These are phyloP conservation scores for Apocynum venetum DNA, from an alignment of 257 asterid genomes.

Conservation along the genomic window DNA sequence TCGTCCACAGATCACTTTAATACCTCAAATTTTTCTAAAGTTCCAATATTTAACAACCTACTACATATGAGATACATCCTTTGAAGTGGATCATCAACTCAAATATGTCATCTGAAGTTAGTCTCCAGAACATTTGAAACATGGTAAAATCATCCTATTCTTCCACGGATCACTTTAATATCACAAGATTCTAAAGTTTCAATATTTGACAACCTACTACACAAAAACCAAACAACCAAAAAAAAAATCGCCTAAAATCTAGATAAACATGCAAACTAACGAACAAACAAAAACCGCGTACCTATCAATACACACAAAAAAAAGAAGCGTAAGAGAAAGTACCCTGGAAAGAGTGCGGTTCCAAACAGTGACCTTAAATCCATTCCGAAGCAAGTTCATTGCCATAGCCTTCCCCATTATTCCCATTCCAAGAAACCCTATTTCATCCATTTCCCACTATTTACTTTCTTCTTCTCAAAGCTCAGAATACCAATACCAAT, in stretches of 20 bases:
- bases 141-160: neutral
- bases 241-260: neutral
- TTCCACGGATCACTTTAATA: neutral
- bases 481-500: neutral
- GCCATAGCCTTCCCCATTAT: slow-evolving; percentile 99
- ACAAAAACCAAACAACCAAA: neutral
- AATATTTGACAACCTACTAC: neutral
- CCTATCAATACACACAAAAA: neutral
- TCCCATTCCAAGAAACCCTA: slow-evolving; percentile 91
- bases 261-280: neutral
- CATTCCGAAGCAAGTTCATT: slow-evolving; percentile 85
- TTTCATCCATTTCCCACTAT: slow-evolving; percentile 58
- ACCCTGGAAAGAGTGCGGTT: slow-evolving; percentile 91
- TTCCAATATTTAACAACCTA: neutral
- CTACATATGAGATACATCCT: neutral
- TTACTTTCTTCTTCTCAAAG: neutral
- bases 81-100: slow-evolving; percentile 2
- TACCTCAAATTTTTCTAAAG: neutral
- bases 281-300: neutral
- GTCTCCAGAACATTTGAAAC: neutral
- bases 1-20: neutral
- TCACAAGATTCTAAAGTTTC: neutral
- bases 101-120: neutral
- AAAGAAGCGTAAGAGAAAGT: neutral
- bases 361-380: slow-evolving; percentile 96